Evolutionary conservation across 192 early-diverging fungal species (phyloP).

Genomic region (Entomortierella chlamydospora): DNA sequence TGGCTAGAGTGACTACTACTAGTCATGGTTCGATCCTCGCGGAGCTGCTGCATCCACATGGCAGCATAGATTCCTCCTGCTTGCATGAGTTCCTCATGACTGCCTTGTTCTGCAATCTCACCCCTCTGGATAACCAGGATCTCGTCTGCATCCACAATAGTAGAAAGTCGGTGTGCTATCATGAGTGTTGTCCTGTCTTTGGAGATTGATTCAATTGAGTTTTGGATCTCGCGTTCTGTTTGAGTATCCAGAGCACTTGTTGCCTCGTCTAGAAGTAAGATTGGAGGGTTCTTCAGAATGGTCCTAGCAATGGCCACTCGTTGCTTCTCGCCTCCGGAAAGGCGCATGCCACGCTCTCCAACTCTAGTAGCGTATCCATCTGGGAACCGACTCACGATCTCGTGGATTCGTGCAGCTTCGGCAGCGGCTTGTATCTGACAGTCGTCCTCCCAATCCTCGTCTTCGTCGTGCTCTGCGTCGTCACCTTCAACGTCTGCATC

Average conservation of each 20-base stretch:
- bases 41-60: conserved; percentile 82
- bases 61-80: conserved; percentile 76
- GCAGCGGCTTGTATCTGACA: conserved; percentile 72
- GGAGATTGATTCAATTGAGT: conserved; percentile 79
- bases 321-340: conserved; percentile 92
- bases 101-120: conserved; percentile 81
- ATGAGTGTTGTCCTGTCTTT: conserved; percentile 83
- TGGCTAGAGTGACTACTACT: conserved; percentile 44
- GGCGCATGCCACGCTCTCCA: conserved; percentile 77
- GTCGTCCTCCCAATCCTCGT: conserved; percentile 52
- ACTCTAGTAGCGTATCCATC: conserved; percentile 83
- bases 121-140: conserved; percentile 89
- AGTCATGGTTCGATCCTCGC: conserved; percentile 25
- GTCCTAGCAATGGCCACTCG: conserved; percentile 92
- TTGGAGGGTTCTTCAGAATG: conserved; percentile 73
- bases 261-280: conserved; percentile 74
- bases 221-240: conserved; percentile 77
- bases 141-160: conserved; percentile 84
- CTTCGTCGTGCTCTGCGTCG: conserved; percentile 30
- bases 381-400: conserved; percentile 76
- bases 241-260: conserved; percentile 72
- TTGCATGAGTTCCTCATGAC: conserved; percentile 76
- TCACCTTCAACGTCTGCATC: conserved; percentile 63
- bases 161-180: conserved; percentile 89
- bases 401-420: conserved; percentile 84